Conservation (phyloP, 2,329 filamentous ascomycete genomes). For the Monosporascus sp. region DNA sequence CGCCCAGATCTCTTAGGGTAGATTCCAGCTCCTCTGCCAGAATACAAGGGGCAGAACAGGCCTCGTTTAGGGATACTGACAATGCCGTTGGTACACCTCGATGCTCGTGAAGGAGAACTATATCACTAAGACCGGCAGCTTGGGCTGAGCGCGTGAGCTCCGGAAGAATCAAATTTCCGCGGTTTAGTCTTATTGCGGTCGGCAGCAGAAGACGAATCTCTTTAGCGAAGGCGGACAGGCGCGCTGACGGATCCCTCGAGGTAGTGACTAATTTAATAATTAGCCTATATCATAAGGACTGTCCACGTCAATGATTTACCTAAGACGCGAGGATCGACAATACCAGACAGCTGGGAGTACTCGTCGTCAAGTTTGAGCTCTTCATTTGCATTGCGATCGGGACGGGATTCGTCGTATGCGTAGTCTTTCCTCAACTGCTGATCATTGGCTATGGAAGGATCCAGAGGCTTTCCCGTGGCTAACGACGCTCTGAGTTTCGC, state of each 20-base stretch:
- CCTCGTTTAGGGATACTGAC: neutral
- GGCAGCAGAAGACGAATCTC: slow-evolving; percentile 78
- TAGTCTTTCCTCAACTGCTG: slow-evolving; percentile 79
- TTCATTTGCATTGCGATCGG: slow-evolving; percentile 62
- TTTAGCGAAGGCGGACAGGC: slow-evolving; percentile 86
- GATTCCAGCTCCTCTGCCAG: neutral
- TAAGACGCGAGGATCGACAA: slow-evolving; percentile 75
- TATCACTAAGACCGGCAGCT: slow-evolving; percentile 73
- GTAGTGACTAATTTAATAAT: slow-evolving; percentile 60
- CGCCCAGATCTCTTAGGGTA: neutral
- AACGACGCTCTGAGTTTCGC: slow-evolving; percentile 81
- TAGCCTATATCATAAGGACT: too few relatives aligned
- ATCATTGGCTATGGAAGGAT: slow-evolving; percentile 80
- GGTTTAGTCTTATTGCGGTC: slow-evolving; percentile 81
- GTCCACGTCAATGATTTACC: too few relatives aligned
- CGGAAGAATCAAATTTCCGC: slow-evolving; percentile 82
- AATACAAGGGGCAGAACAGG: too few relatives aligned
- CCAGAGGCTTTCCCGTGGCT: slow-evolving; percentile 81
- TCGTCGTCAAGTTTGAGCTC: slow-evolving; percentile 79
- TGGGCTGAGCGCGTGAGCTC: slow-evolving; percentile 81
- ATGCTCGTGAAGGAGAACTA: slow-evolving; percentile 87
- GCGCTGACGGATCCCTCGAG: slow-evolving; percentile 77
- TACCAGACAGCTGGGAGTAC: slow-evolving; percentile 84
- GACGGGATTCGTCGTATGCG: slow-evolving; percentile 83
- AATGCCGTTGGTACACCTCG: slow-evolving; percentile 87